Base-by-base conservation (phyloP, 2,329 filamentous ascomycete species). In the Pleochaeta shiraiana region DNA sequence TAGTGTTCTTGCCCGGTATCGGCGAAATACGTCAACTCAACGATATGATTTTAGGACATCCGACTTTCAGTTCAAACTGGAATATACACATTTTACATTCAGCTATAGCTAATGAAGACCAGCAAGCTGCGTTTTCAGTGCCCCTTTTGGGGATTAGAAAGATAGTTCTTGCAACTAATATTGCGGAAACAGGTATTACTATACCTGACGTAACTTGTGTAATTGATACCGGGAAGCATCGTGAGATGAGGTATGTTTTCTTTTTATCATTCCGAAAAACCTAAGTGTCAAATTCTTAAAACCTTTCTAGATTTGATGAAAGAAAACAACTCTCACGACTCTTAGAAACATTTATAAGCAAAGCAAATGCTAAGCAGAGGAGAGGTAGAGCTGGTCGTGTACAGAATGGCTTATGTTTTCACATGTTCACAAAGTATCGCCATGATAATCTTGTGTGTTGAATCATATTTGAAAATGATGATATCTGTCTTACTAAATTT, bases 161-260 rank as follows among this genome's bases (percentile, higher is more conserved):
- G 76, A 93, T 98, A 68, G 92, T 98, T 1, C 81, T 98, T 64
- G 91, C 93, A 1, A 98, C 93, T 16, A 98, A 98, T 72, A 98
- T 98, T 73, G 93, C 93, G 4, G 93, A 98, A 74, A 98, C 93
- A 0, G 93, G 93, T 77, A 95, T 98, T 72, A 98, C 93, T 0
- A 98, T 98, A 68, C 93, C 93, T 0, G 93, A 98, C 72, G 89
- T 98, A 33, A 97, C 93, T 0, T 95, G 91, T 70, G 93, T 98
- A 57, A 87, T 98, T 65, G 93, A 98, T 74, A 91, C 90, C 0
- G 93, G 93, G 65, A 97, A 95, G 74, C 92, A 97, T 74, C 90
- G 95, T 68, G 92, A 95, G 74, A 96, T 96, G 92, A 81, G 92
- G 71, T 70, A 60, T n/a, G n/a, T n/a, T n/a, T n/a, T n/a, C n/a